phyloP scores from a whole-genome alignment of 2,329 filamentous ascomycete species.

The Penicillium sp. region DNA sequence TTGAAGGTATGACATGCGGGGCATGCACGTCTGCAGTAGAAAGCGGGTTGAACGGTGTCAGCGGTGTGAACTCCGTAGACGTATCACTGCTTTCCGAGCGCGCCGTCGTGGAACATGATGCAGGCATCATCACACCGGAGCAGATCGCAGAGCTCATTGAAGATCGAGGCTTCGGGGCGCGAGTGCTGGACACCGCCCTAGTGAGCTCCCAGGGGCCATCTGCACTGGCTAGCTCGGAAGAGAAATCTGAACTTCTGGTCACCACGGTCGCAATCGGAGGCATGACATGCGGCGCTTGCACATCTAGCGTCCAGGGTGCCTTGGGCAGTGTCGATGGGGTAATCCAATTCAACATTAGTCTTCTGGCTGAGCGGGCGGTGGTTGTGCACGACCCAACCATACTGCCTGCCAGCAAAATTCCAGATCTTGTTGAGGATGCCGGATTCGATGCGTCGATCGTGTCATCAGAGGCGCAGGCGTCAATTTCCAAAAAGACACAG shows the following conservation, averaged over 20 bases:
- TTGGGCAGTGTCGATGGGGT: conserved; percentile 76
- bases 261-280: conserved; percentile 89
- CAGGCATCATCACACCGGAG: conserved; percentile 51
- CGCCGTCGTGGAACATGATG: conserved; percentile 80
- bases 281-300: conserved; percentile 98
- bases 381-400: conserved; percentile 75
- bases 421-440: conserved; percentile 79
- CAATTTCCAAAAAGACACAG: conserved; percentile 56
- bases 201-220: conserved; percentile 27
- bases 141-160: conserved; percentile 60
- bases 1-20: conserved; percentile 89
- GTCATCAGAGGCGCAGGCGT: conserved; percentile 65
- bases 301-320: conserved; percentile 80
- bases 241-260: conserved; percentile 50
- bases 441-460: conserved; percentile 85
- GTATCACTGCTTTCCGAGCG: conserved; percentile 82
- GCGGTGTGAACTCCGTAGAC: conserved; percentile 71
- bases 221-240: conserved; percentile 34
- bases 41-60: conserved; percentile 70
- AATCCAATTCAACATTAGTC: conserved; percentile 87
- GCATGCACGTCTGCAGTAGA: conserved; percentile 86
- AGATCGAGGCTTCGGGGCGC: conserved; percentile 74
- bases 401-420: conserved; percentile 70
- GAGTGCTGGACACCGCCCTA: conserved; percentile 68
- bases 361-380: conserved; percentile 87